Evolutionary conservation across 1,284 basidiomycete species (phyloP), one percentile per base, ranked within the genome.

Genomic region (Rhodotorula sp.): DNA sequence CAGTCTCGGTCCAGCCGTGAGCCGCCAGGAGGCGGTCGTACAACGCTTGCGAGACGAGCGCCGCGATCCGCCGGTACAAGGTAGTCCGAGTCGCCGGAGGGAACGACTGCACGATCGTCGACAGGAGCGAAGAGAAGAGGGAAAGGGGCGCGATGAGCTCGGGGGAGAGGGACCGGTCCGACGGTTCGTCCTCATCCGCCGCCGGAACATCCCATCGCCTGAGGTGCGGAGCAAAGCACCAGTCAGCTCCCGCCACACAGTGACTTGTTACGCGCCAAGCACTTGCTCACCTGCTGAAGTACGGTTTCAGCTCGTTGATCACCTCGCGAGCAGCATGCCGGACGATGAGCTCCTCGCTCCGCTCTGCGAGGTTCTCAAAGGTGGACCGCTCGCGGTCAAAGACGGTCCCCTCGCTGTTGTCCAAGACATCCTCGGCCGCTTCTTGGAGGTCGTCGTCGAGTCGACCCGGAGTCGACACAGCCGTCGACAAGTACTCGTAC

Each of bases 291-390:
- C 85, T 81, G 16, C 83, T 82, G 64, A 91, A 85, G 81, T 96
- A 91, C 3, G 85, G 81, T 78, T 89, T 91, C 47, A 95, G 83
- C 51, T 87, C 86, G 21, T 82, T 81, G 81, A 94, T 90, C 49
- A 94, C 88, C 79, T 96, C 93, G 3, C 86, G 85, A 64, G 87
- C 89, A 26, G 93, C 85, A 78, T 91, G 90, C 70, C 89, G 88
- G 21, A 92, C 86, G 47, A 93, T 86, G 86, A 96, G 90, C 67
- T 91, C 90, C 79, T 95, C 91, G 1, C 91, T 87, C n/a, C 92
- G 86, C 16, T 81, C 82, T 3, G 84, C 84, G n/a, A 93, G 81
- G 23, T 83, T 83, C 21, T 82, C 81, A 77, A 91, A 96, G 72
- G 86, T 85, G 2, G 82, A 80, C n/a, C 54, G 29, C 47, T 72